A percentile compares a stretch with the other conserved stretches of the same genome.
These are phyloP conservation scores for Phytophthora colocasiae DNA, from an alignment of 352 stramenopile genomes.

Conservation along the genomic window DNA sequence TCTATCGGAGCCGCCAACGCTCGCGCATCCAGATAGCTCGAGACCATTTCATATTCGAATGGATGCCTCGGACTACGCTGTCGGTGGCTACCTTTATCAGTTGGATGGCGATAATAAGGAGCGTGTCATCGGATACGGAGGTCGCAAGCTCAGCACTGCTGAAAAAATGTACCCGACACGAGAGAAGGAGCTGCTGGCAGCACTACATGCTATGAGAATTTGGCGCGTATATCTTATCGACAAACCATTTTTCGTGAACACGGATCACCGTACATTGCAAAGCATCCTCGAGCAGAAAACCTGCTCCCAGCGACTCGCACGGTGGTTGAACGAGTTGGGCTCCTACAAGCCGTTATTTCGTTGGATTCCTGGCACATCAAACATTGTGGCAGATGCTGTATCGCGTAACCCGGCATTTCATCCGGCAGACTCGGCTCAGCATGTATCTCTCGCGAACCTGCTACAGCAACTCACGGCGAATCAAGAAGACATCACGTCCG, in stretches of 20 bases:
- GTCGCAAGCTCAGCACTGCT: neutral
- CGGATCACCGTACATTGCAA: neutral
- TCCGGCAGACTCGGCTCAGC: no score
- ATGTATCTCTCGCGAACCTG: no score
- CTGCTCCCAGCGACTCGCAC: neutral
- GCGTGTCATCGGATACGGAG: neutral
- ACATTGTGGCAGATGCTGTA: neutral
- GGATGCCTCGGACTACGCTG: slow-evolving; percentile 2
- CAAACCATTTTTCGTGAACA: slow-evolving; percentile 1
- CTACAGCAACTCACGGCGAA: no score
- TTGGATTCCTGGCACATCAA: neutral
- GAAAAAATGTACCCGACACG: slow-evolving; percentile 3
- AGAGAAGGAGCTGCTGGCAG: slow-evolving; percentile 11
- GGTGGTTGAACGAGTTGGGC: slow-evolving; percentile 4
- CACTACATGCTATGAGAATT: neutral
- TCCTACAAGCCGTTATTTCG: neutral
- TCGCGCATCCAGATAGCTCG: neutral
- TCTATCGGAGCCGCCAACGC: neutral
- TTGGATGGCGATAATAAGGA: neutral
- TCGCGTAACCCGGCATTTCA: no score
- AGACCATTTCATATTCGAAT: neutral
- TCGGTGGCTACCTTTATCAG: slow-evolving; percentile 15
- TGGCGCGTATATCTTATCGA: neutral
- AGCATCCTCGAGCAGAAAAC: neutral
- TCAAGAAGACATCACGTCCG: no score